Percentiles rank a stretch among this genome's conserved stretches.
phyloP scores from a whole-genome alignment of 140 eudicot genomes.

The Ambrosia hybrid region DNA sequence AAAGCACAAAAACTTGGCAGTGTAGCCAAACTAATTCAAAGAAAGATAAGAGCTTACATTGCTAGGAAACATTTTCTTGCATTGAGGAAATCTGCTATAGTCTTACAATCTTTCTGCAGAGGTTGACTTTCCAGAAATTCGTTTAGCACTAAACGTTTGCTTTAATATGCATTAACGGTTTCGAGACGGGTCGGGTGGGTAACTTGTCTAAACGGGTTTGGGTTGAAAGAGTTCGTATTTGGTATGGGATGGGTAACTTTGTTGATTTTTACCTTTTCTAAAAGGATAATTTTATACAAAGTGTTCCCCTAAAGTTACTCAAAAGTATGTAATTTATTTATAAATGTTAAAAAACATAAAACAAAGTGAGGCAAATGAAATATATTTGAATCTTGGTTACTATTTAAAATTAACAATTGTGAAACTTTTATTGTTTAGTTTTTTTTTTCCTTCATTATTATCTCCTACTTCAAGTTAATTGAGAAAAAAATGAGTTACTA shows the following conservation, averaged over 20 bases:
- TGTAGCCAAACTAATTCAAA: constrained; percentile 72
- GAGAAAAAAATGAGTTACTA: too few species aligned
- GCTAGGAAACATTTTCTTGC: constrained; percentile 63
- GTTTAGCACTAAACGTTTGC: constrained; percentile 22
- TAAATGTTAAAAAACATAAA: too few species aligned
- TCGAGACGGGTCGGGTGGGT: constrained; percentile 15
- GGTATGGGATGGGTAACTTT: neutral
- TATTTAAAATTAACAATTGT: too few species aligned
- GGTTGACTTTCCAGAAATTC: constrained; percentile 42
- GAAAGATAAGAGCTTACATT: constrained; percentile 67
- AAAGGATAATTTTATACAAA: too few species aligned
- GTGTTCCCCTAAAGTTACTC: too few species aligned
- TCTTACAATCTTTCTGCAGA: constrained; percentile 77
- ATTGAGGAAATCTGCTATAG: constrained; percentile 61
- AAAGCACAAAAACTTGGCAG: constrained; percentile 74
- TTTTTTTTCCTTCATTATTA: too few species aligned
- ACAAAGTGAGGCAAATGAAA: too few species aligned
- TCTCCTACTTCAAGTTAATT: too few species aligned
- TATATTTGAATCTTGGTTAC: too few species aligned
- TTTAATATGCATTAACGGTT: neutral
- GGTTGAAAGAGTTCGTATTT: constrained; percentile 14
- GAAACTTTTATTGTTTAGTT: too few species aligned
- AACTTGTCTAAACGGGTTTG: neutral
- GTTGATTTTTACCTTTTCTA: neutral
- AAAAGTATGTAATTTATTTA: too few species aligned